phyloP scores from a whole-genome alignment of 768 basidiomycete genomes.

The Pleurotus cornucopiae region DNA sequence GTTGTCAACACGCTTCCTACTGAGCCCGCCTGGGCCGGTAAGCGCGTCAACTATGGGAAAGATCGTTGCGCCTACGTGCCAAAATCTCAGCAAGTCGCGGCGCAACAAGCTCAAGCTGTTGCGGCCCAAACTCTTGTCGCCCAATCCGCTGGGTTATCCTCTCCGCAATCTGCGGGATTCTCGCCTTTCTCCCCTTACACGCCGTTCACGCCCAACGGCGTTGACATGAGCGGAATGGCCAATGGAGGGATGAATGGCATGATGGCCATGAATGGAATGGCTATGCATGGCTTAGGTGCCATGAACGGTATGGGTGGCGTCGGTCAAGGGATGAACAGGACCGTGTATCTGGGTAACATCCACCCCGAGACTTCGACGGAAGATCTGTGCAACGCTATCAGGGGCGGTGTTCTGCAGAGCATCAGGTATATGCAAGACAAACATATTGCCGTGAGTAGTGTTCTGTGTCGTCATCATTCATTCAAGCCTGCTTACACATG shows the following conservation, averaged over 20 bases:
- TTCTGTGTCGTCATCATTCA: slow-evolving; percentile 1
- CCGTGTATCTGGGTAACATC: slow-evolving; percentile 94
- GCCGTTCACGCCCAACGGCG: slow-evolving; percentile 45
- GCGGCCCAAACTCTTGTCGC: slow-evolving; percentile 70
- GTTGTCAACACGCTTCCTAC: slow-evolving; percentile 91
- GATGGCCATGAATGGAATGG: no score
- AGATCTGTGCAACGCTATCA: slow-evolving; percentile 93
- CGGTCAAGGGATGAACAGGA: slow-evolving; percentile 71
- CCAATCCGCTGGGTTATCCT: slow-evolving; percentile 36
- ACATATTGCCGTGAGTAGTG: slow-evolving; percentile 80
- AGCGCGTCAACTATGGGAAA: slow-evolving; percentile 97
- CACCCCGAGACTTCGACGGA: slow-evolving; percentile 94
- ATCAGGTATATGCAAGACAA: slow-evolving; percentile 96
- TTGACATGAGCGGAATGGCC: slow-evolving; percentile 32
- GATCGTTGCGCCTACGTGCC: slow-evolving; percentile 98
- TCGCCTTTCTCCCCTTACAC: slow-evolving; percentile 51
- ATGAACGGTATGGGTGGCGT: slow-evolving; percentile 21
- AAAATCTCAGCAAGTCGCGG: slow-evolving; percentile 88
- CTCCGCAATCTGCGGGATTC: slow-evolving; percentile 27
- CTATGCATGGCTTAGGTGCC: slow-evolving; percentile 14
- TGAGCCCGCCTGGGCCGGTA: slow-evolving; percentile 92
- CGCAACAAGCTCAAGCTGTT: slow-evolving; percentile 83
- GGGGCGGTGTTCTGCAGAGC: slow-evolving; percentile 95
- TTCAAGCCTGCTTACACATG: slow-evolving; percentile 8
- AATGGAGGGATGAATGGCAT: slow-evolving; percentile 14